phyloP scores from a whole-genome alignment of 179 eudicot genomes.

The Gypsophila paniculata region DNA sequence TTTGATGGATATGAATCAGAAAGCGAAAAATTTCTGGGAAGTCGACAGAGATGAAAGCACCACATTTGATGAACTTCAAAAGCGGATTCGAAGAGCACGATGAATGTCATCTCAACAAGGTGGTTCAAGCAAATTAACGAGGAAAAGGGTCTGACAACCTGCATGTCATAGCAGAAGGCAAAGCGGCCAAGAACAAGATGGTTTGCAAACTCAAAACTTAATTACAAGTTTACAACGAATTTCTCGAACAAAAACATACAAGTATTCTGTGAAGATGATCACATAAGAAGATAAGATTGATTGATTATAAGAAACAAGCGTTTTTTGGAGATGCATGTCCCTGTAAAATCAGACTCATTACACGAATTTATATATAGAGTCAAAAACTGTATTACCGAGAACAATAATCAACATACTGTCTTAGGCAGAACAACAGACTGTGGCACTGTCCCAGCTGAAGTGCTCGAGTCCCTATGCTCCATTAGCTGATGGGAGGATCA shows the following conservation, averaged over 20 bases:
- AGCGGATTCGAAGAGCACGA: too few relatives aligned
- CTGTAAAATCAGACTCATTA: not conserved
- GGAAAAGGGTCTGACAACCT: not conserved
- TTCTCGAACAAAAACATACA: not conserved
- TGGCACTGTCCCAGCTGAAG: not conserved
- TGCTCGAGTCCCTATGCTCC: conserved; percentile 7
- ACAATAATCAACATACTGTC: not conserved
- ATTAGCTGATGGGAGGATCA: conserved; percentile 23
- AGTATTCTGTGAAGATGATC: not conserved
- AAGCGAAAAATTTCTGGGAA: too few relatives aligned
- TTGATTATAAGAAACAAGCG: not conserved
- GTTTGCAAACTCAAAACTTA: not conserved
- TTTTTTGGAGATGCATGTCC: not conserved
- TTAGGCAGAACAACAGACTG: conserved; percentile 3
- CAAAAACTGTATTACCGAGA: conserved; percentile 1
- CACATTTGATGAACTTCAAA: too few relatives aligned
- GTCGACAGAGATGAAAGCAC: too few relatives aligned
- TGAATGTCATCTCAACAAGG: too few relatives aligned
- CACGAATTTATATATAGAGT: conserved; percentile 4
- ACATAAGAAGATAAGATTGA: too few relatives aligned
- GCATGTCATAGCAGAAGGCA: not conserved
- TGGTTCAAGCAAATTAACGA: too few relatives aligned
- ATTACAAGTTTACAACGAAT: not conserved
- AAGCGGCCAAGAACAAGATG: not conserved
- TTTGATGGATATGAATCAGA: too few relatives aligned